Percentiles rank a stretch among this genome's conserved stretches.
Evolutionary conservation across 1,284 basidiomycete genomes (phyloP).

Genomic region (Stygiomarasmius scandens): DNA sequence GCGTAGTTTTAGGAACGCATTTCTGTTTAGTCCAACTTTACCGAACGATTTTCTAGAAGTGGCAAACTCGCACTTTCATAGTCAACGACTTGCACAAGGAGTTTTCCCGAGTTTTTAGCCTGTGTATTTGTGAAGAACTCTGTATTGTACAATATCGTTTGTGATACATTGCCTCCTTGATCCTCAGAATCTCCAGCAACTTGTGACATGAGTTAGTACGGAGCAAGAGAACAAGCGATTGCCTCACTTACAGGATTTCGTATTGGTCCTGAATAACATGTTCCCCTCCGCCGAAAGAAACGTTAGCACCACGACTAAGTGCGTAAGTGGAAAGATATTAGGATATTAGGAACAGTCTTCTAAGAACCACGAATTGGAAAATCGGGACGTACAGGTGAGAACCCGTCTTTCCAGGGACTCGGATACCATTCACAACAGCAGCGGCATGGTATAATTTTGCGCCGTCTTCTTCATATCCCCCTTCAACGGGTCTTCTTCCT

Average conservation of each 20-base stretch:
- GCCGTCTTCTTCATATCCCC: slow-evolving; percentile 49
- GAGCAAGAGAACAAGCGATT: neutral
- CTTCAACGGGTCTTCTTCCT: slow-evolving; percentile 54
- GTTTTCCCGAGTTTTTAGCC: too few relatives aligned
- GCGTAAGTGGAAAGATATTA: too few relatives aligned
- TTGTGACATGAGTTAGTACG: neutral
- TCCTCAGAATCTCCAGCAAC: neutral
- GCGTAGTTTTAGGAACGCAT: too few relatives aligned
- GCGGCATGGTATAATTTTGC: slow-evolving; percentile 30
- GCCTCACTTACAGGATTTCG: slow-evolving; percentile 55
- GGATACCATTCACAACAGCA: slow-evolving; percentile 48
- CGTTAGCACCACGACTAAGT: slow-evolving; percentile 22
- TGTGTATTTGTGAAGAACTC: too few relatives aligned
- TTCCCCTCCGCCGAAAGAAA: slow-evolving; percentile 44
- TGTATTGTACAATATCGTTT: too few relatives aligned
- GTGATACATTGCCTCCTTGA: too few relatives aligned
- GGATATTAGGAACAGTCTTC: too few relatives aligned
- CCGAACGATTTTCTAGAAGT: too few relatives aligned
- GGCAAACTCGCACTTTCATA: too few relatives aligned
- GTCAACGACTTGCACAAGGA: too few relatives aligned
- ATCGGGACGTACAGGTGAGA: slow-evolving; percentile 72
- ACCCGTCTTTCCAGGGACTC: slow-evolving; percentile 73
- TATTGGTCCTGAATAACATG: slow-evolving; percentile 50
- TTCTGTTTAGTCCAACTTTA: too few relatives aligned
- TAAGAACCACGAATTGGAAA: too few relatives aligned